Conservation (phyloP, 371 early-diverging fungal genomes). For the Mortierella sp. region DNA sequence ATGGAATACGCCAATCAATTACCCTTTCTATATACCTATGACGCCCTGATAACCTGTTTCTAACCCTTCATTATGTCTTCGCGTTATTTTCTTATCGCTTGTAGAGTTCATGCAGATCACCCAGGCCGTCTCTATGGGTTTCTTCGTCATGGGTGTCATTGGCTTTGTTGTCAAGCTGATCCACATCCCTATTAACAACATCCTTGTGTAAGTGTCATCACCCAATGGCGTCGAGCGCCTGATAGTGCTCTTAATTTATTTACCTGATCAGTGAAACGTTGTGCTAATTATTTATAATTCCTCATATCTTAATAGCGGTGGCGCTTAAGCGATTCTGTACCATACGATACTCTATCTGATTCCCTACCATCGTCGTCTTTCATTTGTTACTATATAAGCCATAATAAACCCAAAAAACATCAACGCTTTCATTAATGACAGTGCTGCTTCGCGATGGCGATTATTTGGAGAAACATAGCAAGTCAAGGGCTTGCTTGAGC, state of each 20-base stretch:
- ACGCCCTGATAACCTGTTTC: background rate
- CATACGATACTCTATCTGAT: conserved; percentile 9
- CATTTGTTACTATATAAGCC: conserved; percentile 19
- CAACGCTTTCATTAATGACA: background rate
- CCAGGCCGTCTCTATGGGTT: conserved; percentile 96
- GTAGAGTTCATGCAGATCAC: conserved; percentile 95
- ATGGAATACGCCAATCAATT: background rate
- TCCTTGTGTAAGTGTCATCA: conserved; percentile 82
- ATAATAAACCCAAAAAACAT: conserved; percentile 24
- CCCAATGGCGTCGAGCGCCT: background rate
- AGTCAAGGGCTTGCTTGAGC: background rate
- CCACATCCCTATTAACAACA: conserved; percentile 99
- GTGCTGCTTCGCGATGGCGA: background rate
- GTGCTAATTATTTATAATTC: background rate
- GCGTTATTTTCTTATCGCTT: background rate
- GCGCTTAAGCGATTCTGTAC: conserved; percentile 51
- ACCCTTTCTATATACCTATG: background rate
- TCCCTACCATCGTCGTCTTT: conserved; percentile 2
- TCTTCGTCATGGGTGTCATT: conserved; percentile 97
- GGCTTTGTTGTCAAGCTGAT: conserved; percentile 98
- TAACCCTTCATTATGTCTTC: background rate
- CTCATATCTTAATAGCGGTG: conserved; percentile 50
- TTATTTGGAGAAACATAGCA: background rate
- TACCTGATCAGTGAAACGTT: background rate
- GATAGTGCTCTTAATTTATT: background rate